Evolutionary conservation across 2,329 filamentous ascomycete species (phyloP), one percentile per base, ranked within the genome.

Genomic region (Lachnellula suecica): DNA sequence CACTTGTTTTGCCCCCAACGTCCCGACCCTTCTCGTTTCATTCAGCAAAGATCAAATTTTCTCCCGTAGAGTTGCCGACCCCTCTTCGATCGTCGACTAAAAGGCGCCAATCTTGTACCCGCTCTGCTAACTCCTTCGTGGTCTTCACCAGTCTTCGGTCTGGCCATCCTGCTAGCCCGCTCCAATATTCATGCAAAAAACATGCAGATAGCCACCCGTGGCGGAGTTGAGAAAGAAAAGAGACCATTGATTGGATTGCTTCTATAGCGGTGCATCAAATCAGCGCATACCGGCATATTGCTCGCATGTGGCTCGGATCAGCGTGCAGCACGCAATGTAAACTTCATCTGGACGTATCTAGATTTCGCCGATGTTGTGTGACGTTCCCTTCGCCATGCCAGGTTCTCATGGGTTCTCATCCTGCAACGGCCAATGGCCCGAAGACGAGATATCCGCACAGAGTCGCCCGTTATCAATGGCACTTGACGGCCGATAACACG

Each of bases 121-220:
- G 29, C 2, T 5, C 11, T 10, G 15, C 11, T 34, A 29, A 6
- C n/a, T 34, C 22, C 6, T 40, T 48, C 25, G 49, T 53, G 47
- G 53, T 56, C 47, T 53, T 22, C 20, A 19, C n/a, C 38, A 42
- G 20, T 54, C 23, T 44, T 43, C 41, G 31, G 41, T n/a, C 17
- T 47, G 49, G n/a, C 4, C 34, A 47, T 49, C 49, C 40, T 42
- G 56, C 44, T 35, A 53, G 44, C 43, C 27, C 27, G 46, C 40
- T 34, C 51, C 44, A 53, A 59, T 48, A 63, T 62, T 62, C 57
- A 64, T 64, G 62, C 62, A 57, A 47, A 44, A 48, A 19, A 44
- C 37, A 40, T 53, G 40, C 43, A 53, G 46, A 49, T 49, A 47
- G 56, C 53, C 47, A 44, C 51, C 49, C 41, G 53, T 57, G 51